Conservation (phyloP, 1,139 yeast genomes). For the Yamadazyma taylorii region DNA sequence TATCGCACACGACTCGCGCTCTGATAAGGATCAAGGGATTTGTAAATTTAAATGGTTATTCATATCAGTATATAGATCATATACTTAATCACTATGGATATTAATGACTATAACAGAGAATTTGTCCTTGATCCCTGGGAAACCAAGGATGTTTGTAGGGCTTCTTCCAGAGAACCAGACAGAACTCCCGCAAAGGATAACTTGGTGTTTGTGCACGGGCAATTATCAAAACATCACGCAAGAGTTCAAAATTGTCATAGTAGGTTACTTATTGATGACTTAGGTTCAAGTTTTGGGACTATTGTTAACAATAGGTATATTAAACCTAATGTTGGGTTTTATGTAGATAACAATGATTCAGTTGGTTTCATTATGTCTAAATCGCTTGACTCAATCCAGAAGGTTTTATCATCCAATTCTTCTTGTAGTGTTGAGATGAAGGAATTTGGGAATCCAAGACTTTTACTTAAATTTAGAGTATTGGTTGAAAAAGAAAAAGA, state of each 20-base stretch:
- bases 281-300: constrained; percentile 43
- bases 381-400: no score
- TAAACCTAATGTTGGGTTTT: constrained; percentile 20
- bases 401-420: no score
- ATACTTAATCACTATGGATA: neutral
- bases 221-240: constrained; percentile 35
- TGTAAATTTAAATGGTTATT: neutral
- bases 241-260: constrained; percentile 12
- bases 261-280: constrained; percentile 29
- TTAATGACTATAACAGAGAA: neutral
- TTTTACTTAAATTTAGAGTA: constrained; percentile 26
- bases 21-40: no score
- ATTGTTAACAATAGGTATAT: constrained; percentile 29
- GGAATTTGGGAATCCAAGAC: constrained; percentile 24
- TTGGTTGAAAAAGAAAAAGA: constrained; percentile 8
- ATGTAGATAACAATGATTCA: constrained; percentile 23
- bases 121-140: neutral
- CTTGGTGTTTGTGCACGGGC: constrained; percentile 27
- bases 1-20: no score
- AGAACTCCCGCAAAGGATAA: constrained; percentile 23
- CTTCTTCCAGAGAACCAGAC: constrained; percentile 26
- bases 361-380: constrained; percentile 34
- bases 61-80: neutral
- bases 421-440: no score
- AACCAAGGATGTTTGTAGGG: constrained; percentile 21